phyloP scores from a whole-genome alignment of 2,329 filamentous ascomycete genomes.

The Paecilomyces variotii region DNA sequence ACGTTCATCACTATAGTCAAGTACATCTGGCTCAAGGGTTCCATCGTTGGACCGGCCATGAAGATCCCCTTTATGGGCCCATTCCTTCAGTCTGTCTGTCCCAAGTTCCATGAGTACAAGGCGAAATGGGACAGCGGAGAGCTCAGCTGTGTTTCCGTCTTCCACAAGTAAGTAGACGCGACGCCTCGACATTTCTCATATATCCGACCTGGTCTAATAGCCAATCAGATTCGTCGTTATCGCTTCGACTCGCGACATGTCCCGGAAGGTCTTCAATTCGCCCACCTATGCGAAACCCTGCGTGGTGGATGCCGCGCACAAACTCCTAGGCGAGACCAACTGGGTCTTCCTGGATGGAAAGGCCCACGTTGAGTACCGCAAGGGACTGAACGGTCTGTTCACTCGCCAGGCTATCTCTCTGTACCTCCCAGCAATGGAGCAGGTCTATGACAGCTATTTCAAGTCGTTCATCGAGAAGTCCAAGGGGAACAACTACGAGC shows the following conservation, averaged over 20 bases:
- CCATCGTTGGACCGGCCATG: conserved; percentile 64
- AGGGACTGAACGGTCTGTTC: conserved; percentile 90
- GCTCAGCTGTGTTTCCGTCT: conserved; percentile 94
- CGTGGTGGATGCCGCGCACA: conserved; percentile 88
- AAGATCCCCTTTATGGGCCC: conserved; percentile 90
- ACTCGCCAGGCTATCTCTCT: conserved; percentile 78
- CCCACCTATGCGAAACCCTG: conserved; percentile 88
- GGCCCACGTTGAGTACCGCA: conserved; percentile 91
- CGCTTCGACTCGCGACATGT: conserved; percentile 87
- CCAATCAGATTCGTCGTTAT: conserved; percentile 81
- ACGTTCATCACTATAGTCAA: conserved; percentile 46
- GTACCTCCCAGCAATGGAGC: conserved; percentile 88
- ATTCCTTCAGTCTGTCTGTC: conserved; percentile 84
- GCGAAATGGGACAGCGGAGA: conserved; percentile 87
- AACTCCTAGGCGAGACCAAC: conserved; percentile 83
- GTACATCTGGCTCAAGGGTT: conserved; percentile 67
- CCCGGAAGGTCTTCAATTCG: conserved; percentile 94
- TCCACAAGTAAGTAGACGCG: conserved; percentile 72
- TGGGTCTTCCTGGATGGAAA: conserved; percentile 98
- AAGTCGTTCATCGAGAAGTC: conserved; percentile 68
- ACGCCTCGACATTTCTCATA: neutral
- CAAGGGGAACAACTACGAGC: conserved; percentile 61
- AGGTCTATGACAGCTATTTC: conserved; percentile 84
- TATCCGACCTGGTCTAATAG: neutral
- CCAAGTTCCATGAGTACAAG: conserved; percentile 84